Evolutionary conservation across 1,284 basidiomycete genomes (phyloP).

Genomic region (Ceratorhiza oryzae-sativae): DNA sequence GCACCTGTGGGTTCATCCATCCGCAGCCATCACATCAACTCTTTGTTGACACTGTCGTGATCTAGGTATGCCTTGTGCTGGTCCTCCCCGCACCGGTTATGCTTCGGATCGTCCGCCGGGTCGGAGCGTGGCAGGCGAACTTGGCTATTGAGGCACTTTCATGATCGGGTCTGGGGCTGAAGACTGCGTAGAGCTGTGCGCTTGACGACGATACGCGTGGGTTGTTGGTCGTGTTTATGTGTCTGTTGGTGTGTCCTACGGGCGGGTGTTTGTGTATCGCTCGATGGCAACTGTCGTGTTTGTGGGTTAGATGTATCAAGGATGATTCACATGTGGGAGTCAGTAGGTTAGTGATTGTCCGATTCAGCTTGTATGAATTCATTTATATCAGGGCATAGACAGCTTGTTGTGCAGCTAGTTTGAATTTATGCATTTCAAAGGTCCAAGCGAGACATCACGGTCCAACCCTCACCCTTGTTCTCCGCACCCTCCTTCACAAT

Average conservation of each 20-base stretch:
- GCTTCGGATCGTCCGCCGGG: constrained; percentile 64
- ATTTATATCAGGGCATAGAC: constrained; percentile 7
- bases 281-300: too few species aligned
- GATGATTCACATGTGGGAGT: neutral
- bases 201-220: constrained; percentile 32
- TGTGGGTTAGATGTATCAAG: too few species aligned
- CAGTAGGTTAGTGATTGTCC: neutral
- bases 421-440: constrained; percentile 14
- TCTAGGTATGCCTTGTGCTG: constrained; percentile 55
- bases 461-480: neutral
- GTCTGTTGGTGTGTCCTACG: neutral
- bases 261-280: neutral
- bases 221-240: neutral
- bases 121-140: constrained; percentile 82
- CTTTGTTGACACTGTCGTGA: neutral
- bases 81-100: constrained; percentile 70
- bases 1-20: constrained; percentile 56
- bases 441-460: constrained; percentile 32
- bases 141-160: constrained; percentile 76
- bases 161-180: constrained; percentile 45
- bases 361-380: neutral
- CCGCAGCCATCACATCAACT: constrained; percentile 1
- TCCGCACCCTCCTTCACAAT: neutral
- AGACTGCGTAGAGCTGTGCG: neutral
- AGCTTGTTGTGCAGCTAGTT: constrained; percentile 2